These are phyloP conservation scores for Mortierella sp. DNA, from an alignment of 371 early-diverging fungal genomes.

Conservation along the genomic window DNA sequence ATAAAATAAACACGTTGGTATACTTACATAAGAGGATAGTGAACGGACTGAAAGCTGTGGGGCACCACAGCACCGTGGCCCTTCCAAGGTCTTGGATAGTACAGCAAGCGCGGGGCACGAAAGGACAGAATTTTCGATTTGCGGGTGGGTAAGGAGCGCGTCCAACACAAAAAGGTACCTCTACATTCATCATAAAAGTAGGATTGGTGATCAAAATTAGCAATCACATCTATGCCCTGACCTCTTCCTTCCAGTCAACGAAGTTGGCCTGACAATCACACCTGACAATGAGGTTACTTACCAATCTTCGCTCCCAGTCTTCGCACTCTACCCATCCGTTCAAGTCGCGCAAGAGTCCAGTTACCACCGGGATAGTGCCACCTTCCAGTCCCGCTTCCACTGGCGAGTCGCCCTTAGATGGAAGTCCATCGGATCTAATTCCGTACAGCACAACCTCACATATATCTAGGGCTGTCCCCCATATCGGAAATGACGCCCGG, in stretches of 20 bases:
- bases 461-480: slow-evolving; percentile 25
- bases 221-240: background rate
- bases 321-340: slow-evolving; percentile 47
- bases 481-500: background rate
- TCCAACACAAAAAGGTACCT: slow-evolving; percentile 35
- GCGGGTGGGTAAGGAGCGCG: slow-evolving; percentile 16
- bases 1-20: too few species aligned
- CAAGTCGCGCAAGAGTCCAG: slow-evolving; percentile 40
- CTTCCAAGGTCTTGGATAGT: slow-evolving; percentile 18
- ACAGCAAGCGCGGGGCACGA: slow-evolving; percentile 20
- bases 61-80: slow-evolving; percentile 23
- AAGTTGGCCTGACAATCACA: background rate
- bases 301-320: slow-evolving; percentile 46
- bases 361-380: slow-evolving; percentile 8
- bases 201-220: background rate
- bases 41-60: slow-evolving; percentile 22
- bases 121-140: slow-evolving; percentile 3
- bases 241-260: background rate
- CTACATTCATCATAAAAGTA: background rate
- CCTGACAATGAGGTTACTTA: slow-evolving; percentile 7
- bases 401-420: background rate
- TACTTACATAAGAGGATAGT: slow-evolving; percentile 31
- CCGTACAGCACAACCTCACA: slow-evolving; percentile 20
- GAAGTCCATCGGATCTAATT: slow-evolving; percentile 9
- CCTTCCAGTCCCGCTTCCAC: background rate